A percentile compares a stretch with the other conserved stretches of the same genome.
Evolutionary conservation across 345 rosid species (phyloP).

Genomic region (Salix koriyanagi): DNA sequence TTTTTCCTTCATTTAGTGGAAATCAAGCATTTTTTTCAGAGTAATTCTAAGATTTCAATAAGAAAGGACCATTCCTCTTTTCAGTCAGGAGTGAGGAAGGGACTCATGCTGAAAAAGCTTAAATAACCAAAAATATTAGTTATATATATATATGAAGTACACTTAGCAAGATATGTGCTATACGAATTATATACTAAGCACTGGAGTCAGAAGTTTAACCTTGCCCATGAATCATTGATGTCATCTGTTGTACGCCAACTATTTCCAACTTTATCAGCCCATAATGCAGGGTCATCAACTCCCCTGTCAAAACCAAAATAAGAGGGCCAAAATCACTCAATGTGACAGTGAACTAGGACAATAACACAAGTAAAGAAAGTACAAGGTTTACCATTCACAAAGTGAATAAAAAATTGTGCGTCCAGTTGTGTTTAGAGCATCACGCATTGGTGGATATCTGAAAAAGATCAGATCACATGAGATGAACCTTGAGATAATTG

Average conservation of each 20-base stretch:
- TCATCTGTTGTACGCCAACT: slow-evolving; percentile 98
- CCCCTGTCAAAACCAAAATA: slow-evolving; percentile 55
- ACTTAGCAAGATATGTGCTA: background rate
- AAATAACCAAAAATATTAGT: background rate
- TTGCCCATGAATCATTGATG: slow-evolving; percentile 92
- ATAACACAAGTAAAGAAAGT: background rate
- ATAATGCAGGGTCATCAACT: slow-evolving; percentile 84
- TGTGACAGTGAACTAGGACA: background rate
- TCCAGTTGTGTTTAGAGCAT: slow-evolving; percentile 75
- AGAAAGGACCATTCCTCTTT: background rate
- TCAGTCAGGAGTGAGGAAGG: background rate
- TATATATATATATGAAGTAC: background rate
- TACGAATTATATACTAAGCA: background rate
- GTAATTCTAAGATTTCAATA: background rate
- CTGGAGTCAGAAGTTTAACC: slow-evolving; percentile 43
- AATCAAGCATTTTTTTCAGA: background rate
- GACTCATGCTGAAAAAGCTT: background rate
- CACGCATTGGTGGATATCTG: slow-evolving; percentile 96
- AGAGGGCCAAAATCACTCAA: slow-evolving; percentile 6
- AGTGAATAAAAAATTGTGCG: slow-evolving; percentile 73
- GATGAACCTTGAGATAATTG: background rate
- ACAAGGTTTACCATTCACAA: slow-evolving; percentile 74
- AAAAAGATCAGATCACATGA: slow-evolving; percentile 15
- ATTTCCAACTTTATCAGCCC: slow-evolving; percentile 91
- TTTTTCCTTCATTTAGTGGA: background rate